Conservation (phyloP, 768 basidiomycete species). For the Dioszegia aurantiaca region DNA sequence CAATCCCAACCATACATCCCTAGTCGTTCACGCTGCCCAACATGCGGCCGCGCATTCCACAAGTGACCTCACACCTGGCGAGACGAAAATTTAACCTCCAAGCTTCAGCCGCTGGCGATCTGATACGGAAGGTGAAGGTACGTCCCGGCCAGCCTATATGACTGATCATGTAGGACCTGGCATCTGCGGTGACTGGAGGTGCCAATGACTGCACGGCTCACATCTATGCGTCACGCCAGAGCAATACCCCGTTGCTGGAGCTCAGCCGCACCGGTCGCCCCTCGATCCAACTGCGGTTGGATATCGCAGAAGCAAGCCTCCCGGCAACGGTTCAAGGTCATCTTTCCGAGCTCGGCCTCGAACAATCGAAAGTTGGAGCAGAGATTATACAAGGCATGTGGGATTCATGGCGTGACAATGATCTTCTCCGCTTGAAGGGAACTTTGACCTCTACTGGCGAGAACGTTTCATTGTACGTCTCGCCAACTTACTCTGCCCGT, state of each 20-base stretch:
- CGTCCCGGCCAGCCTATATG: neutral
- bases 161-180: neutral
- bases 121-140: constrained; percentile 5
- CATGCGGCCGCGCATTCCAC: no score
- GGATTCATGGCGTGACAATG: constrained; percentile 1
- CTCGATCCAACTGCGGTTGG: neutral
- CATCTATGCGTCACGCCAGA: constrained; percentile 8
- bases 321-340: neutral
- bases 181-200: neutral
- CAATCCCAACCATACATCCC: neutral
- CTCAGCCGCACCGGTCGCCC: neutral
- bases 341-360: neutral
- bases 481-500: neutral
- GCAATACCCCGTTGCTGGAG: neutral
- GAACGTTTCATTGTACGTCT: neutral
- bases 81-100: neutral
- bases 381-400: constrained; percentile 1
- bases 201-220: neutral
- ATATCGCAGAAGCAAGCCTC: neutral
- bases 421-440: constrained; percentile 2
- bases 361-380: neutral
- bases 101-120: neutral
- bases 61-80: no score
- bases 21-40: no score
- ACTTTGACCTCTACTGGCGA: neutral